A percentile compares a stretch with the other conserved stretches of the same genome.
Evolutionary conservation across 2,329 filamentous ascomycete species (phyloP).

Genomic region (Nigrospora sphaerica): DNA sequence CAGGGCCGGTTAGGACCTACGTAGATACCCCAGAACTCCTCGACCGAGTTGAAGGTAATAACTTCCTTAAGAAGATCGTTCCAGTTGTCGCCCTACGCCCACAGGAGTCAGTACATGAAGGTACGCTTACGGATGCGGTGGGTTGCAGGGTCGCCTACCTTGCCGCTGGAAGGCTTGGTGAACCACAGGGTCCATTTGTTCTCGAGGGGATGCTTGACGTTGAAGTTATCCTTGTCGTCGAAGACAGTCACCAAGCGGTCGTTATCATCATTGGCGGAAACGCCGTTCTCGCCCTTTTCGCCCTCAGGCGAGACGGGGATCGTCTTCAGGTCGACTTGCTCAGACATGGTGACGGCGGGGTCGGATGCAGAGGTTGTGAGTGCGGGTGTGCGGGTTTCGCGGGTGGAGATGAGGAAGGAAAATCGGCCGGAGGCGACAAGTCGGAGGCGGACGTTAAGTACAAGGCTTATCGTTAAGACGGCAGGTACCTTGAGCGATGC

Average conservation of each 20-base stretch:
- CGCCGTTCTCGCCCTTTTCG: constrained; percentile 45
- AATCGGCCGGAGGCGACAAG: no score
- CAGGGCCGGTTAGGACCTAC: constrained; percentile 48
- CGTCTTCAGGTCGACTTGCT: constrained; percentile 61
- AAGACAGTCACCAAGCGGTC: constrained; percentile 82
- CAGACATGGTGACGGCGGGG: constrained; percentile 26
- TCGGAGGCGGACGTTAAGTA: no score
- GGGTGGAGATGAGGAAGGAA: no score
- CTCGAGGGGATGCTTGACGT: constrained; percentile 96
- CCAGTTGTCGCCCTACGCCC: constrained; percentile 84
- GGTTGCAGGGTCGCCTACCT: constrained; percentile 48
- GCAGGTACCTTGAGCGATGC: no score
- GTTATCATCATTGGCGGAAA: constrained; percentile 43
- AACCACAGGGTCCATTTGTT: constrained; percentile 99
- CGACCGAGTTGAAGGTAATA: constrained; percentile 96
- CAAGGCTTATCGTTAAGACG: no score
- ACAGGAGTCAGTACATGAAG: not conserved
- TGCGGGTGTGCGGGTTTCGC: not conserved
- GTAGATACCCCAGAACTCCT: constrained; percentile 99
- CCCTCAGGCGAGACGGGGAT: constrained; percentile 62
- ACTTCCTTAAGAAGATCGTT: constrained; percentile 97
- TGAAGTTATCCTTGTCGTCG: constrained; percentile 98
- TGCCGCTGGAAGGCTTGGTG: constrained; percentile 94
- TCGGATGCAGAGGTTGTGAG: not conserved
- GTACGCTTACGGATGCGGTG: no score